A percentile compares a stretch with the other conserved stretches of the same genome.
Conservation (phyloP, 2,329 filamentous ascomycete species). For the Botrytis medusae region DNA sequence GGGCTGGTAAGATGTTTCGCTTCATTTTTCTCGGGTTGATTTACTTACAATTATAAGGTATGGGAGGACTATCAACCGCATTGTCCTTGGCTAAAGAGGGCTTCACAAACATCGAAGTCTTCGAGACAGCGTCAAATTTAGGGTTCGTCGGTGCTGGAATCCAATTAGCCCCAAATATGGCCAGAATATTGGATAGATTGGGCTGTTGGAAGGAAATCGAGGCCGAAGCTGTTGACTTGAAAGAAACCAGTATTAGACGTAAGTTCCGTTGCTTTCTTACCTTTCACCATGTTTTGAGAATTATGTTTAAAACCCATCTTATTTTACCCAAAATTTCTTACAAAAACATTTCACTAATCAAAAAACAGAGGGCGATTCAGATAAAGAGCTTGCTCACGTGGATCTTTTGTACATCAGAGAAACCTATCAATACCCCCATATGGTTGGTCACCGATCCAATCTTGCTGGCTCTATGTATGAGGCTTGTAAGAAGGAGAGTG, state of each 20-base stretch:
- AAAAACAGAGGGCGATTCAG: constrained; percentile 60
- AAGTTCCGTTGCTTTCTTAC: constrained; percentile 32
- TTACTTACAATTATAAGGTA: constrained; percentile 50
- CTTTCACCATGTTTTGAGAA: neutral
- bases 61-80: constrained; percentile 74
- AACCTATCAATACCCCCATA: constrained; percentile 58
- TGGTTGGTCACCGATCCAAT: constrained; percentile 74
- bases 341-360: neutral
- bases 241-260: constrained; percentile 71
- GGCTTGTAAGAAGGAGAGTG: constrained; percentile 62
- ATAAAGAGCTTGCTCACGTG: constrained; percentile 70
- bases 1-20: constrained; percentile 46
- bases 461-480: constrained; percentile 69
- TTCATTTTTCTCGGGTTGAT: no score
- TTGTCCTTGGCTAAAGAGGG: constrained; percentile 74
- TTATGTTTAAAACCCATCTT: neutral
- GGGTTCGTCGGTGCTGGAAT: constrained; percentile 85
- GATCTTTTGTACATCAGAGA: constrained; percentile 64
- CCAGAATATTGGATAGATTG: constrained; percentile 69
- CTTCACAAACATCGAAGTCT: constrained; percentile 71
- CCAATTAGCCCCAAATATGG: constrained; percentile 81
- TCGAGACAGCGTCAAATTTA: constrained; percentile 69
- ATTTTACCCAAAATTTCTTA: neutral
- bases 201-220: constrained; percentile 72
- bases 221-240: constrained; percentile 68